Evolutionary conservation across 192 early-diverging fungal species (phyloP).

Genomic region (Spinellus fusiger): DNA sequence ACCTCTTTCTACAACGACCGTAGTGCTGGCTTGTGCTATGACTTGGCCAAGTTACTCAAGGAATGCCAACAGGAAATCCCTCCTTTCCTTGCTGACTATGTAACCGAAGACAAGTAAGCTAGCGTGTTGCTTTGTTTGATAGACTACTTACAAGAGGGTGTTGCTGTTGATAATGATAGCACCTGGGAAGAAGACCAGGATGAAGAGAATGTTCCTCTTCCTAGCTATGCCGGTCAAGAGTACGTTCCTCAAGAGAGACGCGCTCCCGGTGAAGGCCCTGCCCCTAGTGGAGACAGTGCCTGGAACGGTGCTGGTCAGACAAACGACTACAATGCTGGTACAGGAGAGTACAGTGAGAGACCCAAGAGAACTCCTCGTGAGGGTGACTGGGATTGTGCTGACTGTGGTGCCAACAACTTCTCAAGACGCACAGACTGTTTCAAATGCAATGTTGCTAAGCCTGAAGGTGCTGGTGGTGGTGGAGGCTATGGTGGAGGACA

Average conservation of each 20-base stretch:
- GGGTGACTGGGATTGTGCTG: constrained; percentile 25
- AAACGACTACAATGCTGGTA: constrained; percentile 5
- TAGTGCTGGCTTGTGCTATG: constrained; percentile 34
- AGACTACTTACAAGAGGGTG: not conserved
- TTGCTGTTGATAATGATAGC: not conserved
- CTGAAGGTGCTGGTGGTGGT: constrained; percentile 23
- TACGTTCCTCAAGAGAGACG: constrained; percentile 18
- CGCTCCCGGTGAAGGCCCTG: constrained; percentile 16
- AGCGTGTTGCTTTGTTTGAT: not conserved
- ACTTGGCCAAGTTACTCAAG: constrained; percentile 46
- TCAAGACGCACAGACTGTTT: constrained; percentile 21
- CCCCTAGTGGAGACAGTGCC: constrained; percentile 16
- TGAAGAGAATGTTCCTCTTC: constrained; percentile 24
- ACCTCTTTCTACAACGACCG: constrained; percentile 52
- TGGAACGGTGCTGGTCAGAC: constrained; percentile 12
- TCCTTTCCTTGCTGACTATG: constrained; percentile 43
- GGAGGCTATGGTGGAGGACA: not conserved
- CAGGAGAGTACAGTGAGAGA: not conserved
- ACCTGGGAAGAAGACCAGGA: constrained; percentile 32
- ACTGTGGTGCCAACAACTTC: constrained; percentile 16
- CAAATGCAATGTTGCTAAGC: constrained; percentile 17
- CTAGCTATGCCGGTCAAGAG: constrained; percentile 30
- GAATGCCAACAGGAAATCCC: constrained; percentile 59
- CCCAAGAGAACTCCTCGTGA: constrained; percentile 4
- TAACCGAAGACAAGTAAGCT: constrained; percentile 26